Evolutionary conservation across 495 filamentous ascomycete genomes (phyloP).

Genomic region (Daldinia childiae): DNA sequence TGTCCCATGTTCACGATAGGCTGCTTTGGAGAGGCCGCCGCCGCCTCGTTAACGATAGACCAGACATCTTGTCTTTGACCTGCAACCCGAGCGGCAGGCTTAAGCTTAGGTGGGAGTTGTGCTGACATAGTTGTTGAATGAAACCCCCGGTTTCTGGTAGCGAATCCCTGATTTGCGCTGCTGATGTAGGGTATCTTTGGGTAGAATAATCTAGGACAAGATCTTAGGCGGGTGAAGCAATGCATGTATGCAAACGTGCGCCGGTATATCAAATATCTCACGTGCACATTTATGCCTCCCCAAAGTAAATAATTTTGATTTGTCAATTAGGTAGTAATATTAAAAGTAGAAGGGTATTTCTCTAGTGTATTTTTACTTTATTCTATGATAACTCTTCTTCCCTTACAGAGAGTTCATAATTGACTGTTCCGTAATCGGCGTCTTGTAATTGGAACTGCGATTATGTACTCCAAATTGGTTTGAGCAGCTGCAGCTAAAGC

Average conservation of each 20-base stretch:
- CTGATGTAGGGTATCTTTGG: slow-evolving; percentile 7
- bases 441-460: slow-evolving; percentile 17
- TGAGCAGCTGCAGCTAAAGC: not conserved
- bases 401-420: not conserved
- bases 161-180: slow-evolving; percentile 2
- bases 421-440: slow-evolving; percentile 41
- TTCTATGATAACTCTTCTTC: not conserved
- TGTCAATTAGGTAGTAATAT: not conserved
- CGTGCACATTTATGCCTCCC: too few relatives aligned
- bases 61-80: slow-evolving; percentile 93
- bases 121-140: slow-evolving; percentile 43
- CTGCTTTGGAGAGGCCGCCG: slow-evolving; percentile 81
- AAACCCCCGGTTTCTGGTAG: slow-evolving; percentile 30
- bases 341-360: not conserved
- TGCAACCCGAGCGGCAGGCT: slow-evolving; percentile 81
- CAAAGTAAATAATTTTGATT: too few relatives aligned
- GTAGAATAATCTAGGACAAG: slow-evolving; percentile 18
- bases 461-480: not conserved
- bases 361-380: not conserved
- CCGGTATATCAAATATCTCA: slow-evolving; percentile 20
- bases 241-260: slow-evolving; percentile 26
- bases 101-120: slow-evolving; percentile 52
- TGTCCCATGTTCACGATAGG: slow-evolving; percentile 97
- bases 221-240: slow-evolving; percentile 22
- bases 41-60: slow-evolving; percentile 96